phyloP scores from a whole-genome alignment of 2,329 filamentous ascomycete genomes.

The Stemphylium beticola region DNA sequence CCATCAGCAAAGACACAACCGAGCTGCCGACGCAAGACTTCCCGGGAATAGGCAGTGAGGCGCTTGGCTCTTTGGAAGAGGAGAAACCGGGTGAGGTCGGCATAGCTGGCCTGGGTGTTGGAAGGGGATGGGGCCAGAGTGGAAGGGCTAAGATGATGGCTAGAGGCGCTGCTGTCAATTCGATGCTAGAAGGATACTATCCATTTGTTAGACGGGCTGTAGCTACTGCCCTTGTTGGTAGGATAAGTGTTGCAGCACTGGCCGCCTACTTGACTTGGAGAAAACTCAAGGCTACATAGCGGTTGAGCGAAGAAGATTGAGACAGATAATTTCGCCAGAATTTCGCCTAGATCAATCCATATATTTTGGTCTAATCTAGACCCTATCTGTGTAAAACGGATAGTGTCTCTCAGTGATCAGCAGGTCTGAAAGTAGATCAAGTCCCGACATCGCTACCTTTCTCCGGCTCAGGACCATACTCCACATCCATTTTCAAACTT shows the following conservation, averaged over 20 bases:
- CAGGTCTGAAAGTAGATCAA: too few relatives aligned
- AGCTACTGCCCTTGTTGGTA: slow-evolving; percentile 49
- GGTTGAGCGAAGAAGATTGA: too few relatives aligned
- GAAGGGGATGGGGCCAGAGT: slow-evolving; percentile 46
- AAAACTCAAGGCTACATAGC: slow-evolving; percentile 14
- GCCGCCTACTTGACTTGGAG: slow-evolving; percentile 30
- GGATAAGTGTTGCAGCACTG: slow-evolving; percentile 38
- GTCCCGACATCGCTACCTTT: too few relatives aligned
- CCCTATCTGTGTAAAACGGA: too few relatives aligned
- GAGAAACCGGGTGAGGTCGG: slow-evolving; percentile 53
- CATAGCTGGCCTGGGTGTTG: slow-evolving; percentile 54
- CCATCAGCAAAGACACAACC: slow-evolving; percentile 12
- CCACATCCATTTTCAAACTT: too few relatives aligned
- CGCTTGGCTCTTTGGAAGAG: slow-evolving; percentile 26
- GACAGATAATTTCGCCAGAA: too few relatives aligned
- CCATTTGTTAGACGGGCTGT: slow-evolving; percentile 58
- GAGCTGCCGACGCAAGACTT: slow-evolving; percentile 34
- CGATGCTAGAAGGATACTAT: slow-evolving; percentile 61
- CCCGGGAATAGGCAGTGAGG: slow-evolving; percentile 29
- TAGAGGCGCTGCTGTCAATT: slow-evolving; percentile 52
- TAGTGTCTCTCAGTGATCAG: too few relatives aligned
- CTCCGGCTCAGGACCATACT: too few relatives aligned
- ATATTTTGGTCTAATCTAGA: too few relatives aligned
- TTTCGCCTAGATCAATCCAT: too few relatives aligned
- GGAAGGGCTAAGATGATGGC: slow-evolving; percentile 47